Percentiles rank a stretch among this genome's conserved stretches.
phyloP scores from a whole-genome alignment of 768 basidiomycete genomes.

The Mycena pura region DNA sequence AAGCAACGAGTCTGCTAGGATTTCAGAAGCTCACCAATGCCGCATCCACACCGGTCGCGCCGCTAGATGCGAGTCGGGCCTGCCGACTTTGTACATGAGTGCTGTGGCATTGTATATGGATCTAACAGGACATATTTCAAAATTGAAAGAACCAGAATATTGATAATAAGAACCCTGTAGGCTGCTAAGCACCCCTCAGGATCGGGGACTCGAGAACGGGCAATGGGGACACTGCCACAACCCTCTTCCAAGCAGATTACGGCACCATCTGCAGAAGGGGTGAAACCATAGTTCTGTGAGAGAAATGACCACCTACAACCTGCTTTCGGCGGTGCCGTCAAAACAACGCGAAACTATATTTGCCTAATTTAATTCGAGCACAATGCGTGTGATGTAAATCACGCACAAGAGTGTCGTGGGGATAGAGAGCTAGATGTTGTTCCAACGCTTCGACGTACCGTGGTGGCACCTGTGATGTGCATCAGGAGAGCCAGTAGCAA shows the following conservation, averaged over 20 bases:
- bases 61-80: constrained; percentile 9
- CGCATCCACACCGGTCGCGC: neutral
- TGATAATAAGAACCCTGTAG: constrained; percentile 46
- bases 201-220: too few relatives aligned
- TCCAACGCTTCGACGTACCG: constrained; percentile 44
- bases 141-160: neutral
- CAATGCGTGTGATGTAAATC: neutral
- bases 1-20: neutral
- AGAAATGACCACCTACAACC: constrained; percentile 23
- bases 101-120: constrained; percentile 37
- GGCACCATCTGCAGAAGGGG: constrained; percentile 43
- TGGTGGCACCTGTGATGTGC: constrained; percentile 34
- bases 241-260: constrained; percentile 55
- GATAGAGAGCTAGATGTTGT: constrained; percentile 39
- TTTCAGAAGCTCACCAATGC: neutral
- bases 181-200: constrained; percentile 55
- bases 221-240: constrained; percentile 45
- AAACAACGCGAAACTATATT: constrained; percentile 11
- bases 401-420: constrained; percentile 43
- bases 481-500: neutral
- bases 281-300: constrained; percentile 3
- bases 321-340: constrained; percentile 1
- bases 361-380: neutral
- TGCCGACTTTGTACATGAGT: constrained; percentile 28
- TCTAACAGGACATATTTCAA: constrained; percentile 27